Percentiles rank a stretch among this genome's conserved stretches.
These are phyloP conservation scores for Neocatenulostroma microsporum DNA, from an alignment of 2,329 filamentous ascomycete genomes.

Conservation along the genomic window DNA sequence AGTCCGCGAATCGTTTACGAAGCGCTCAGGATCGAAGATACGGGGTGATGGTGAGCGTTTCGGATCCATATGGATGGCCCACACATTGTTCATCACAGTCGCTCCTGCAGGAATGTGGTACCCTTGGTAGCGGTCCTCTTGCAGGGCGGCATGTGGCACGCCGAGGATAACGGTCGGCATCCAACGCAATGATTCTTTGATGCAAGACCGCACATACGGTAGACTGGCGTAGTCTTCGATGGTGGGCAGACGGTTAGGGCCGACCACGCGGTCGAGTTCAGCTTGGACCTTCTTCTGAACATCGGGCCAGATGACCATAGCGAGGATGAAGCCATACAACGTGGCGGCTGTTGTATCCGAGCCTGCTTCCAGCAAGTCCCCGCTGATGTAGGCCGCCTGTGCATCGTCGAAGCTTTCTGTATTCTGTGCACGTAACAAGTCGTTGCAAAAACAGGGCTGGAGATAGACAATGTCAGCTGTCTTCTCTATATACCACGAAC, in stretches of 20 bases:
- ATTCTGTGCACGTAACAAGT: slow-evolving; percentile 18
- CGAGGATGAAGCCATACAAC: slow-evolving; percentile 24
- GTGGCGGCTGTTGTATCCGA: slow-evolving; percentile 25
- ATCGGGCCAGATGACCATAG: slow-evolving; percentile 21
- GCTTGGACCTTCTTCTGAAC: slow-evolving; percentile 14
- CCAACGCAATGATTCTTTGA: slow-evolving; percentile 32
- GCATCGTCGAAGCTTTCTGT: slow-evolving; percentile 19
- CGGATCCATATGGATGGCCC: slow-evolving; percentile 35
- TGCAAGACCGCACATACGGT: slow-evolving; percentile 26
- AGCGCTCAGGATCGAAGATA: slow-evolving; percentile 40
- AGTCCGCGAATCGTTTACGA: slow-evolving; percentile 15
- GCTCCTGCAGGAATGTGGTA: slow-evolving; percentile 36
- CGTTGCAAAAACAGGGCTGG: slow-evolving; percentile 20
- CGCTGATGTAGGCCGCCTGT: slow-evolving; percentile 29
- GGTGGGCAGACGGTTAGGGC: slow-evolving; percentile 39
- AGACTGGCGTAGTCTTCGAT: slow-evolving; percentile 23
- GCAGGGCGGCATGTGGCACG: slow-evolving; percentile 25
- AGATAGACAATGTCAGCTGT: too few species aligned
- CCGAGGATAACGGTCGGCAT: slow-evolving; percentile 24
- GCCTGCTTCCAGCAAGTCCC: slow-evolving; percentile 27
- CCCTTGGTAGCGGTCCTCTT: slow-evolving; percentile 31
- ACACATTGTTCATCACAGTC: slow-evolving; percentile 31
- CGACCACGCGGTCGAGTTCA: slow-evolving; percentile 30
- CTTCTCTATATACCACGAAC: too few species aligned
- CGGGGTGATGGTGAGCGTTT: slow-evolving; percentile 15